Conservation (phyloP, 2,329 filamentous ascomycete genomes). For the Dendrostoma leiphaemia region DNA sequence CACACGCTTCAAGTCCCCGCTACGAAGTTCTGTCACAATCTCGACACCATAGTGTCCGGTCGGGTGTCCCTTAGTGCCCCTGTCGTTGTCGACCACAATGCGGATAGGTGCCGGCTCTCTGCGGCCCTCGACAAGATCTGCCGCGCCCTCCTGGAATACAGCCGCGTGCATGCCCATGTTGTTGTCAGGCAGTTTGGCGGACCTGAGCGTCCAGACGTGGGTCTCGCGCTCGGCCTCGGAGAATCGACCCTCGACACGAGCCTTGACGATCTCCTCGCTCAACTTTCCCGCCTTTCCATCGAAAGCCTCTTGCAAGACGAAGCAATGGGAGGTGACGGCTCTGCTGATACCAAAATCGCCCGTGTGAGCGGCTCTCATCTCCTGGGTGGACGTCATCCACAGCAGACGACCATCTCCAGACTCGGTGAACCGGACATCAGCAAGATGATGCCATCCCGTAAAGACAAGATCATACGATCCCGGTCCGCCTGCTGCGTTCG, state of each 20-base stretch:
- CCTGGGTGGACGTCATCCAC: conserved; percentile 65
- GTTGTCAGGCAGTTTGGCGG: conserved; percentile 60
- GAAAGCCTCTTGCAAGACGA: conserved; percentile 71
- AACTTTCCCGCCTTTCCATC: conserved; percentile 75
- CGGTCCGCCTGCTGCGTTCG: conserved; percentile 59
- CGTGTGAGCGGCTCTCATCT: conserved; percentile 55
- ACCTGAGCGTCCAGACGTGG: conserved; percentile 76
- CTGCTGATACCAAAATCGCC: conserved; percentile 47
- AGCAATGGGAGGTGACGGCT: conserved; percentile 60
- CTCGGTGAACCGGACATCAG: conserved; percentile 71
- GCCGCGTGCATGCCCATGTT: conserved; percentile 62
- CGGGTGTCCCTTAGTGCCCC: conserved; percentile 63
- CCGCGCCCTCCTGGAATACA: conserved; percentile 68
- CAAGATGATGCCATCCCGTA: conserved; percentile 67
- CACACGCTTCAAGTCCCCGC: conserved; percentile 49
- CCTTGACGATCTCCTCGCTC: conserved; percentile 83
- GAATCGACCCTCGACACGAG: conserved; percentile 81
- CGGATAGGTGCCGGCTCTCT: conserved; percentile 68
- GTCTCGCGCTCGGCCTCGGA: conserved; percentile 80
- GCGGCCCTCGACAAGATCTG: conserved; percentile 61
- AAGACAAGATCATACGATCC: conserved; percentile 72
- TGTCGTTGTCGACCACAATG: conserved; percentile 70
- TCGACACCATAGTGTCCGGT: conserved; percentile 69
- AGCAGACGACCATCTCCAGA: conserved; percentile 62
- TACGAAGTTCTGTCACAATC: conserved; percentile 63